Evolutionary conservation across 1,284 basidiomycete species (phyloP), one percentile per base, ranked within the genome.

Genomic region (Ceratobasidium sp.): DNA sequence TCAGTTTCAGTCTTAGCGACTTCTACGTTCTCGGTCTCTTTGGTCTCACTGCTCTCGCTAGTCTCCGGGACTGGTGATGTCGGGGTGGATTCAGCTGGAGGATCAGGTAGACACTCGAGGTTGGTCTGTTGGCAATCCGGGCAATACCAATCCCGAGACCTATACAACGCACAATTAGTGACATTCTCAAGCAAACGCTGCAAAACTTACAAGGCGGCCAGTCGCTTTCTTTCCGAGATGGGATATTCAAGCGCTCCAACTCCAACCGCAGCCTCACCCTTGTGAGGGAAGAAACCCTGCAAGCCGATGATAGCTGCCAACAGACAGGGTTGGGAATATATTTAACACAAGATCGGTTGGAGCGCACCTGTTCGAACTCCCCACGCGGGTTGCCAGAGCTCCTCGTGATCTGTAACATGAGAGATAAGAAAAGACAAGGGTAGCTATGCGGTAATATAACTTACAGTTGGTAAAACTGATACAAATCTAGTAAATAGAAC

Each of bases 381-480:
- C 97, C 97, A 99, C 15, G 97, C 96, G 44, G 97, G 97, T 85
- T 98, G 96, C 97, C 97, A 99, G 59, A 94, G 87, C 82, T 96
- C 94, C 85, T 95, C 93, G 80, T 95, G 93, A 86, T 94, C 93
- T 94, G 82, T 62, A 76, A 67, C 78, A 52, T 38, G 61, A 33
- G 70, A 59, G 48, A 64, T 67, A 54, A 77, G 64, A 17, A 0
- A n/a, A 28, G 81, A 82, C 84, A 84, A 28, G 84, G 83, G 78
- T 85, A 84, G 77, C 85, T 26, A 28, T 17, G 54, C 42, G 69
- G 40, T 38, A 65, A 26, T 52, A 23, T 64, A 56, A 88, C 90
- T 78, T 80, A 94, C 93, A 96, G 80, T 89, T 95, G 13, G 95
- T 97, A 83, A 97, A 94, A 82, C 95, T 96, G 82, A 97, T 97